Base-by-base conservation (phyloP, 2,329 filamentous ascomycete genomes). In the Gnomoniopsis sp. region DNA sequence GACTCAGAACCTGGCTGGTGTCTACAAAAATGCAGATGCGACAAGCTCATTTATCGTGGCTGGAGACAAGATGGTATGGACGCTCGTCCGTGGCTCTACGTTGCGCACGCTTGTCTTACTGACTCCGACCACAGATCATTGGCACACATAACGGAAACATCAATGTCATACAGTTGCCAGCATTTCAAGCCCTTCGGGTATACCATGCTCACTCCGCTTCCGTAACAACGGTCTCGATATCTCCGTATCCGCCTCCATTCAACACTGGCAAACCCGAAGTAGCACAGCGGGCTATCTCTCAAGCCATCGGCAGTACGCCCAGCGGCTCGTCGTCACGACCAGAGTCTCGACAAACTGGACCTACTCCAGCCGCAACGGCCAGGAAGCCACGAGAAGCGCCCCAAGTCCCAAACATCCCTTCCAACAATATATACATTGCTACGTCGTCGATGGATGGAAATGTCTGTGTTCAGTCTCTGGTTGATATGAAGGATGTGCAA, bases 111-210 rank as follows among this genome's bases (percentile, higher is more conserved):
- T 30, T 51, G 33, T 53, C 64, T 72, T 64, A 66, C 74, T 77
- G 65, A 74, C 66, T 65, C 60, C 61, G 68, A 64, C 60, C 64
- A 51, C 74, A 93, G 90, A 88, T 97, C 63, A 80, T 96, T 66
- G 95, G 93, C 65, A 97, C 95, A 34, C 93, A 99, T 73, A 96
- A 96, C 75, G 95, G 95, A 67, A 96, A 95, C 69, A 93, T 98
- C 68, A 90, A 99, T 78, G 88, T 96, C 62, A 77, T 97, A 49
- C 88, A 91, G 64, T 75, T 98, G 19, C 93, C 95, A 1, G 84
- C 86, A 6, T 89, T 98, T 70, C 87, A 93, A 65, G 79, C 88
- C 3, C 74, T 99, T 44, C 88, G 91, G 68, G 88, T 90, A 61
- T 99, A 98, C 71, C 91, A 93, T 68, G 93, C 93, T 15, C 96